phyloP scores from a whole-genome alignment of 2,329 filamentous ascomycete genomes.

The Cladophialophora yegresii region DNA sequence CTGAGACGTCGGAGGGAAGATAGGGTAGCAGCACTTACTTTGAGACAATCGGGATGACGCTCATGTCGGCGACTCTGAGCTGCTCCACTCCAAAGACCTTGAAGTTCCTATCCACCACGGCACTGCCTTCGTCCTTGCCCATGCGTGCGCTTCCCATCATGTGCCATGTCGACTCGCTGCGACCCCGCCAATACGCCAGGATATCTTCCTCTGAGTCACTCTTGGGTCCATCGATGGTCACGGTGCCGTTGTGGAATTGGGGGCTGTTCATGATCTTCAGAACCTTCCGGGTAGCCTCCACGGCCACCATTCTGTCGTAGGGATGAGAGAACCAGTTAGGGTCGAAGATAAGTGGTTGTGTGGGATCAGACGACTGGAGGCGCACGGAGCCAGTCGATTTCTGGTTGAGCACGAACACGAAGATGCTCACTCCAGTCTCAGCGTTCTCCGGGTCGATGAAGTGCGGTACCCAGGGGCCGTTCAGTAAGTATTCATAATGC shows the following conservation, averaged over 20 bases:
- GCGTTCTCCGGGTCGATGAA: slow-evolving; percentile 35
- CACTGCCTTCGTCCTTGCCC: slow-evolving; percentile 52
- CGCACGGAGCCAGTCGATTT: slow-evolving; percentile 56
- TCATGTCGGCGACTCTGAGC: slow-evolving; percentile 50
- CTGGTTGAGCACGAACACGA: slow-evolving; percentile 57
- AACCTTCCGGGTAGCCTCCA: slow-evolving; percentile 53
- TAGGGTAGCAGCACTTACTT: slow-evolving; percentile 31
- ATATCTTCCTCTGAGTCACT: slow-evolving; percentile 59
- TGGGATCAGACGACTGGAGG: slow-evolving; percentile 56
- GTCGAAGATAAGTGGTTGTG: slow-evolving; percentile 55
- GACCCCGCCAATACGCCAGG: slow-evolving; percentile 50
- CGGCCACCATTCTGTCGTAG: slow-evolving; percentile 56
- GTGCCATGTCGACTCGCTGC: slow-evolving; percentile 54
- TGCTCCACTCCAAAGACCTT: slow-evolving; percentile 44
- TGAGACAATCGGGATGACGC: slow-evolving; percentile 45
- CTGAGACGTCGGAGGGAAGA: background rate
- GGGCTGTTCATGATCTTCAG: slow-evolving; percentile 49
- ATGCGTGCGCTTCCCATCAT: slow-evolving; percentile 62
- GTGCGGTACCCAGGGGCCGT: slow-evolving; percentile 24
- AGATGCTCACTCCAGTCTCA: slow-evolving; percentile 43
- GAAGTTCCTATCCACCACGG: slow-evolving; percentile 53
- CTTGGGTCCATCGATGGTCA: slow-evolving; percentile 47
- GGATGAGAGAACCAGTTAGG: slow-evolving; percentile 56
- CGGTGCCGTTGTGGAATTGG: slow-evolving; percentile 49
- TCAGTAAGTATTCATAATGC: slow-evolving; percentile 55